Base-by-base conservation (phyloP, 306 rosid genomes). In the Parietaria judaica region DNA sequence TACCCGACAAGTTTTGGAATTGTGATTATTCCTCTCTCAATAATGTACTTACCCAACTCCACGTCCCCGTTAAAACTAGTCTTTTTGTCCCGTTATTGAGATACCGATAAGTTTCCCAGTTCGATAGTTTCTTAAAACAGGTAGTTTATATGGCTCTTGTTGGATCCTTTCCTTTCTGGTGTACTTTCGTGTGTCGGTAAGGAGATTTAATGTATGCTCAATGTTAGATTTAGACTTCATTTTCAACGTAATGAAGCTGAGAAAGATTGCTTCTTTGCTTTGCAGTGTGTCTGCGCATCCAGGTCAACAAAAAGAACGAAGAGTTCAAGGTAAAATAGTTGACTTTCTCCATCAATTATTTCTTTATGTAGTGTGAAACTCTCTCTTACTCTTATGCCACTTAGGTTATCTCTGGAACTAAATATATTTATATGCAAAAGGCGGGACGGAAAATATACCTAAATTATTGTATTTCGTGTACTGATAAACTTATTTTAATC, bases 261-360 rank as follows among this genome's bases (percentile, higher is more conserved):
- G 15, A 44, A 46, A 34, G 46, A 55, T 66, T 67, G 6, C 6
- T 43, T 34, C 51, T 64, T 64, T 7, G 37, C 17, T 47, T 8
- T 71, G 70, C 86, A 90, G 97, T 90, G 68, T 90, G 94, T 67
- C 97, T 90, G 43, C 88, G 97, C 62, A 90, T 90, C 58, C 97
- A 90, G 80, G 94, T 90, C 76, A 90, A 90, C 70, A 90, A 87
- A 74, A 94, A 90, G 72, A 90, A 90, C 70, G 87, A 90, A 79
- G 95, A 87, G 60, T 87, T 90, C 79, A 90, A 87, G 97, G 94
- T 90, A 72, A 70, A 23, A 16, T 31, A 8, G 45, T 55, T 9
- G 0, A 14, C 31, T 23, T 23, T 23, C 31, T 23, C 31, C 31
- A 23, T 23, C 31, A 23, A 23, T 23, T 23, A 0, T 23, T 23